Evolutionary conservation across 768 basidiomycete species (phyloP).

Genomic region (Suillus americanus): DNA sequence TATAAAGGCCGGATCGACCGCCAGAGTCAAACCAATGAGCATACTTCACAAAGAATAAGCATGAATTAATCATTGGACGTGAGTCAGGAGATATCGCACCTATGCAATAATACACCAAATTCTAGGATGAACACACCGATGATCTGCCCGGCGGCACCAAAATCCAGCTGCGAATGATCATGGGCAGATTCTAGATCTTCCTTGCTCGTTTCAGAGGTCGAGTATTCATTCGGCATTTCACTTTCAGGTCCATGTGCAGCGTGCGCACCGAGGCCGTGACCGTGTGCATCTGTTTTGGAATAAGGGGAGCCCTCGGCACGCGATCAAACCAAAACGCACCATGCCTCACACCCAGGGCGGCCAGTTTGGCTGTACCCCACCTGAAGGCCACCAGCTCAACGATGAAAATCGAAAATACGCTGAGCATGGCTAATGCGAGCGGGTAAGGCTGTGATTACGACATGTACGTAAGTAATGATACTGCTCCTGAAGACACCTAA

Average conservation of each 20-base stretch:
- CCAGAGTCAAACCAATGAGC: slow-evolving; percentile 87
- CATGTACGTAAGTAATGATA: neutral
- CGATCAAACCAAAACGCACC: slow-evolving; percentile 37
- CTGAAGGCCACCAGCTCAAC: slow-evolving; percentile 86
- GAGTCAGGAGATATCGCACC: slow-evolving; percentile 33
- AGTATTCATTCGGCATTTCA: slow-evolving; percentile 11
- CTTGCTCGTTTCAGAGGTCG: slow-evolving; percentile 14
- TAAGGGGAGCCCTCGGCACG: neutral
- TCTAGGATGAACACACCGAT: slow-evolving; percentile 91
- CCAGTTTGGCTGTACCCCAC: slow-evolving; percentile 75
- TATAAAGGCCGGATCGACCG: slow-evolving; percentile 81
- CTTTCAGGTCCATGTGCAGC: slow-evolving; percentile 72
- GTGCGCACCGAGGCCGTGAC: slow-evolving; percentile 58
- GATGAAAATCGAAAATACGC: slow-evolving; percentile 83
- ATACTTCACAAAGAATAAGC: slow-evolving; percentile 42
- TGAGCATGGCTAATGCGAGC: slow-evolving; percentile 75
- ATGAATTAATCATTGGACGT: neutral
- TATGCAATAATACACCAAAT: slow-evolving; percentile 89
- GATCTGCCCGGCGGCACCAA: slow-evolving; percentile 63
- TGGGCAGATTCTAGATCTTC: slow-evolving; percentile 31
- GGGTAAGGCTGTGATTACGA: slow-evolving; percentile 64
- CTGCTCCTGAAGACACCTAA: neutral
- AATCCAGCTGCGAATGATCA: slow-evolving; percentile 28
- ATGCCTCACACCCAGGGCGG: slow-evolving; percentile 60
- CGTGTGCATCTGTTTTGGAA: slow-evolving; percentile 55